Percentiles rank a stretch among this genome's conserved stretches.
Conservation (phyloP, 1,284 basidiomycete genomes). For the Sanghuangporus baumii region DNA sequence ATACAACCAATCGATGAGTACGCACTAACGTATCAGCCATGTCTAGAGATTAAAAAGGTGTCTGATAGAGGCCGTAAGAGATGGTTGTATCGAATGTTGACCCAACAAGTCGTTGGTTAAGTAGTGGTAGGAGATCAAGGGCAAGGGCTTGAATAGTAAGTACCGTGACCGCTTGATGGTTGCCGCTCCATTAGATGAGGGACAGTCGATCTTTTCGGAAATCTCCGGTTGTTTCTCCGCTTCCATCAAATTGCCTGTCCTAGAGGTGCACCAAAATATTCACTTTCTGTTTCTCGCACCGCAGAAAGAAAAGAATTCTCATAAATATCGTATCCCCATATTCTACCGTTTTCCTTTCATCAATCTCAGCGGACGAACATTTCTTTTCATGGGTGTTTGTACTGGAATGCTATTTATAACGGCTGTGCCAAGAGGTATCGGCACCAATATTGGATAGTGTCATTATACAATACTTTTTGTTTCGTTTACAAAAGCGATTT, state of each 20-base stretch:
- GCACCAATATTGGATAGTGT: background rate
- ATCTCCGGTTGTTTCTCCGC: background rate
- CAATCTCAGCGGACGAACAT: too few species aligned
- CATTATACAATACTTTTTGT: background rate
- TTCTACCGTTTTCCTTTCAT: background rate
- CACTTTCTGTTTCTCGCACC: too few species aligned
- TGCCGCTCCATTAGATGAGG: background rate
- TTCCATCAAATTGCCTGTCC: background rate
- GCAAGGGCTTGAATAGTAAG: background rate
- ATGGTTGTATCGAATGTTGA: background rate
- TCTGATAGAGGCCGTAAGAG: background rate
- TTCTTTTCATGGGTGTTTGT: too few species aligned
- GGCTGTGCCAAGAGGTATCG: background rate
- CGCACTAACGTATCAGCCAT: slow-evolving; percentile 72
- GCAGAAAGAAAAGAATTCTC: background rate
- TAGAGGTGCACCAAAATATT: background rate
- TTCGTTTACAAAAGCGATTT: background rate
- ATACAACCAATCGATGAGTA: slow-evolving; percentile 18
- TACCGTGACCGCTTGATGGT: background rate
- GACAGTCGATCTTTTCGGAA: background rate
- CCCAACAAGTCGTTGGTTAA: background rate
- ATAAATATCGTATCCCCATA: background rate
- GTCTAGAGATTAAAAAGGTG: background rate
- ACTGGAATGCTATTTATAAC: background rate
- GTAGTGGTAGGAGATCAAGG: background rate